Evolutionary conservation across 805 yeast species (phyloP), one percentile per base, ranked within the genome.

Genomic region (Hanseniaspora meyeri): DNA sequence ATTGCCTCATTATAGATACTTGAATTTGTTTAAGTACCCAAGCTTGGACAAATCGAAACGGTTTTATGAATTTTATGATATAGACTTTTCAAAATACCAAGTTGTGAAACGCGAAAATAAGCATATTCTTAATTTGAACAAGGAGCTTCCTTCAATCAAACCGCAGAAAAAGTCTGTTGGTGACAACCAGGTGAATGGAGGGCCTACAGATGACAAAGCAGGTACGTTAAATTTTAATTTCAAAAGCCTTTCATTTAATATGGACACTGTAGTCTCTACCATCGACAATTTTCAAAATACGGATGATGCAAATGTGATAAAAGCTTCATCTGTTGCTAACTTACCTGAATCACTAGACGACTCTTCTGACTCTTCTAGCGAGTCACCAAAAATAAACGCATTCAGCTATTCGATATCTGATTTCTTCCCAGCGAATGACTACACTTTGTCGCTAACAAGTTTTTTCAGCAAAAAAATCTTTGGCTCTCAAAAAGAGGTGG

Each of bases 1-100:
- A 7, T 27, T 53, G n/a, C 51, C 57, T 10, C 48, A 53, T 29
- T 46, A 36, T 38, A 45, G 51, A 39, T 37, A 46, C 11, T 29
- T 46, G 10, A 20, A 45, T 14, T 39, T 53, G 8, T 43, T 43
- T 24, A 46, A 19, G 19, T 53, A 38, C 39, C 57, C 57, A 2
- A 16, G 43, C 7, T 5, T 36, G 2, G 16, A 43, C 19, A 20
- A 43, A 9, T 9, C 8, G 10, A 43, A 34, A 20, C 1, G 16
- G 5, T 43, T 12, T 6, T 42, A 46, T 46, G 47, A 53, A 14
- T 7, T 11, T 0, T 51, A 34, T 27, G 50, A 43, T 11, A 39
- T 46, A 9, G 34, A 53, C 8, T 31, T 19, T 9, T n/a, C 57
- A 3, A 53, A 32, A 2, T 45, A 31, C n/a, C 34, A 31, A 7